Base-by-base conservation (phyloP, 345 rosid species). In the Brassica nigra region DNA sequence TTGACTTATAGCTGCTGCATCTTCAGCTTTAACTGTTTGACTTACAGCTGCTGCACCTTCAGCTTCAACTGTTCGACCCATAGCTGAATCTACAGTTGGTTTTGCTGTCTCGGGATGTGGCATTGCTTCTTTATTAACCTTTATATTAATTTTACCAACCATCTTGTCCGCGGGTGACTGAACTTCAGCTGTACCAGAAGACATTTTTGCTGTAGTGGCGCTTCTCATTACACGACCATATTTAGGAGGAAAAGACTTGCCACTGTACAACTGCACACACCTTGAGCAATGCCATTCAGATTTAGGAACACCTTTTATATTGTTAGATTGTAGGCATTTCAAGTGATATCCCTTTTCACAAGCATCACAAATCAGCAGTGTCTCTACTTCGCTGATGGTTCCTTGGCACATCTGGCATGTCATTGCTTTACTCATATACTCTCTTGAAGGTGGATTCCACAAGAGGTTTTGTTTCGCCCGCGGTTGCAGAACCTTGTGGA, bases 361-460 rank as follows among this genome's bases (percentile, higher is more conserved):
- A 39, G 93, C 94, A 87, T 95, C 99, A 65, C 99, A 95, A 64
- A 95, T 81, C n/a, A 90, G 85, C 58, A 93, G 90, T 14, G 89
- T 88, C 74, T 91, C 97, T 82, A 93, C 93, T 75, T 95, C 98
- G 77, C 83, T 89, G 85, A 86, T 52, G 5, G 83, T 81, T 70
- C 81, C 85, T 78, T 86, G 90, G 87, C 99, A 95, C 49, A 86
- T 83, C 81, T 91, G 95, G 78, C 99, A 95, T 81, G 86, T 73
- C 80, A 89, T 36, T 37, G 97, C 87, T 87, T 88, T 95, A 70
- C 77, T 88, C 99, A 95, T 95, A 71, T 91, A 93, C 68, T 93
- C 99, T 77, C 98, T 89, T 71, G 99, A 95, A 82, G 98, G 98
- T n/a, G 95, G 98, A 80, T 85, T 89, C 99, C 98, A 93, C 10